Conservation (phyloP, 768 basidiomycete species). For the Termitomyces sp. region DNA sequence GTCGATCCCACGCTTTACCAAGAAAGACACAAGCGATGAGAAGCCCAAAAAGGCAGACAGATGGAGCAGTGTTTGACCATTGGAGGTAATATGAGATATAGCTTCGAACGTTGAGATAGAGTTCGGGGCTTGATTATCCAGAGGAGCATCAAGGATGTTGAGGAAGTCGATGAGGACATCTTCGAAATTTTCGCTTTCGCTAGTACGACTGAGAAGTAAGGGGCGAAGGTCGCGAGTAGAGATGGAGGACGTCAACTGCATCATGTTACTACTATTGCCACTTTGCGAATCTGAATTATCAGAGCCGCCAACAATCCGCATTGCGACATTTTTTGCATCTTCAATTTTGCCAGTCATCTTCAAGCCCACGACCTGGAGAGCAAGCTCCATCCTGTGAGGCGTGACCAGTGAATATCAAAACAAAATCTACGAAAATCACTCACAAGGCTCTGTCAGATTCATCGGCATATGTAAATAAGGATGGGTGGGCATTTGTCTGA, state of each 20-base stretch:
- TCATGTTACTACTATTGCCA: conserved; percentile 33
- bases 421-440: conserved; percentile 25
- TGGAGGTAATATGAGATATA: conserved; percentile 64
- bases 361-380: conserved; percentile 89
- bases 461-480: conserved; percentile 85
- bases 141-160: conserved; percentile 62
- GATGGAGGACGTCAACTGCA: conserved; percentile 46
- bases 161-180: conserved; percentile 76
- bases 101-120: conserved; percentile 42
- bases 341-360: conserved; percentile 97
- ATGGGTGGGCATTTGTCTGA: conserved; percentile 39
- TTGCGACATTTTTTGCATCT: conserved; percentile 87
- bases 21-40: conserved; percentile 59
- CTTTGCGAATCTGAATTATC: conserved; percentile 39
- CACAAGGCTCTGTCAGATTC: conserved; percentile 86
- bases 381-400: conserved; percentile 80
- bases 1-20: conserved; percentile 69
- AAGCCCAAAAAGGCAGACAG: conserved; percentile 79
- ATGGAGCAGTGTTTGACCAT: conserved; percentile 86
- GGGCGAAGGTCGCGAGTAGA: conserved; percentile 48
- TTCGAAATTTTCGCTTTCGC: conserved; percentile 64
- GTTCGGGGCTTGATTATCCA: conserved; percentile 37
- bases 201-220: conserved; percentile 47
- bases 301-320: conserved; percentile 84
- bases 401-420: conserved; percentile 10